Evolutionary conservation across 768 basidiomycete genomes (phyloP).

Genomic region (Scleroderma citrinum): DNA sequence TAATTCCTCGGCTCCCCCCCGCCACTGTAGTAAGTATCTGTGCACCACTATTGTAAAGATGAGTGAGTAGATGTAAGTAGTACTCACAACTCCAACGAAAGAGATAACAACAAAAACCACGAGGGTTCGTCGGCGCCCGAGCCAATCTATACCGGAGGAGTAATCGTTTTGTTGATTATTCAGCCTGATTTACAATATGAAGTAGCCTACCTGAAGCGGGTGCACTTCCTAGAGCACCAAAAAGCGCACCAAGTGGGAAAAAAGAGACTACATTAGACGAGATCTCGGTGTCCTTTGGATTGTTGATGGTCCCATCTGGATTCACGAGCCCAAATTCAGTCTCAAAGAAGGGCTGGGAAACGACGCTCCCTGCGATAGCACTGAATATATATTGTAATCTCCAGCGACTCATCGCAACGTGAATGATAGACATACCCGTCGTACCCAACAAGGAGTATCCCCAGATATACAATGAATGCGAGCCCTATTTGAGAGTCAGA

Average conservation of each 20-base stretch:
- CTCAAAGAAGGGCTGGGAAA: slow-evolving; percentile 34
- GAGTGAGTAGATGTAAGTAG: slow-evolving; percentile 30
- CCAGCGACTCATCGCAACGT: neutral
- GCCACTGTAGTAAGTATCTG: slow-evolving; percentile 72
- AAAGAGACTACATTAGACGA: slow-evolving; percentile 84
- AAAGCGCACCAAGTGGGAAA: slow-evolving; percentile 83
- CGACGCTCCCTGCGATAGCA: slow-evolving; percentile 66
- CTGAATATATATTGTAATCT: slow-evolving; percentile 26
- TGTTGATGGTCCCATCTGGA: slow-evolving; percentile 37
- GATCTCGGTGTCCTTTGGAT: slow-evolving; percentile 55
- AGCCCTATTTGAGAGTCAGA: slow-evolving; percentile 40
- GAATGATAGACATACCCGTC: slow-evolving; percentile 46
- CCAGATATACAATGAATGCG: slow-evolving; percentile 72
- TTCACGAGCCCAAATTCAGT: neutral
- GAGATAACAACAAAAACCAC: slow-evolving; percentile 60
- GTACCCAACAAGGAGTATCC: slow-evolving; percentile 79
- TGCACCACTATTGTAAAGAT: neutral
- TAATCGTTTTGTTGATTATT: neutral
- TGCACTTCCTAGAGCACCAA: slow-evolving; percentile 59
- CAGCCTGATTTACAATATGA: slow-evolving; percentile 31
- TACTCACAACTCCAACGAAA: slow-evolving; percentile 61
- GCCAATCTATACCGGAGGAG: slow-evolving; percentile 38
- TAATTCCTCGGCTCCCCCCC: slow-evolving; percentile 46
- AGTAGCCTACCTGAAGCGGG: slow-evolving; percentile 54
- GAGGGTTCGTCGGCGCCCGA: slow-evolving; percentile 65